Evolutionary conservation across 768 basidiomycete genomes (phyloP).

Genomic region (Rhodotorula toruloides): DNA sequence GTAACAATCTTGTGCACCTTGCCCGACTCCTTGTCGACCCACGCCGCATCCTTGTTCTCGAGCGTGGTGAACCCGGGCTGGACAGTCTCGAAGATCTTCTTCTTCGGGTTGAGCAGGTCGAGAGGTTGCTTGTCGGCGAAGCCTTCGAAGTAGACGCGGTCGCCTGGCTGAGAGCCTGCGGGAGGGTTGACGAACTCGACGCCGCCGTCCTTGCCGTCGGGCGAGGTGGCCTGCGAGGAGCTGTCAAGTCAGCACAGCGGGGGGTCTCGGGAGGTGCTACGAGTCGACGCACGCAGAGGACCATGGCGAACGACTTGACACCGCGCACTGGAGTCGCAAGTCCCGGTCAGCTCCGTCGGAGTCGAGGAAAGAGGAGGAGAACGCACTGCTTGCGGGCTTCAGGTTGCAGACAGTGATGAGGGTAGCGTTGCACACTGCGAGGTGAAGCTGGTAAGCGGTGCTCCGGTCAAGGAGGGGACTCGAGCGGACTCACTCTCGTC

Average conservation of each 20-base stretch:
- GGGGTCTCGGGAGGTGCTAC: slow-evolving; percentile 1
- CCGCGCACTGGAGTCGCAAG: slow-evolving; percentile 62
- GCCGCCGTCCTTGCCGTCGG: slow-evolving; percentile 66
- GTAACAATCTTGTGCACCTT: slow-evolving; percentile 79
- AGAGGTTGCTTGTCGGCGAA: slow-evolving; percentile 65
- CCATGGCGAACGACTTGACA: slow-evolving; percentile 97
- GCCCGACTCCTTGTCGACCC: slow-evolving; percentile 72
- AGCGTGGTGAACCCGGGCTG: slow-evolving; percentile 91
- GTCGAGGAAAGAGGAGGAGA: not conserved
- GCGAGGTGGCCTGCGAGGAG: slow-evolving; percentile 65
- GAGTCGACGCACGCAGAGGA: slow-evolving; percentile 65
- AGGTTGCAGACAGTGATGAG: slow-evolving; percentile 56
- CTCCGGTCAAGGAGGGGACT: slow-evolving; percentile 29
- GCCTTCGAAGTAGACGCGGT: slow-evolving; percentile 92
- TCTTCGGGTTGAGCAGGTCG: slow-evolving; percentile 87
- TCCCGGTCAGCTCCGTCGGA: not conserved
- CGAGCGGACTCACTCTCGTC: slow-evolving; percentile 79
- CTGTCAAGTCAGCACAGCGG: not conserved
- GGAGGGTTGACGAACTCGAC: slow-evolving; percentile 91
- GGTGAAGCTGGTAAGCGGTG: not conserved
- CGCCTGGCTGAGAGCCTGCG: slow-evolving; percentile 75
- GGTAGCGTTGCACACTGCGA: slow-evolving; percentile 37
- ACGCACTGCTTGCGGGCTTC: slow-evolving; percentile 71
- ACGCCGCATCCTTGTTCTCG: slow-evolving; percentile 79
- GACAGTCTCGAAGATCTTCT: slow-evolving; percentile 96